Evolutionary conservation across 2,329 filamentous ascomycete genomes (phyloP).

Genomic region (Colletotrichum camelliae): DNA sequence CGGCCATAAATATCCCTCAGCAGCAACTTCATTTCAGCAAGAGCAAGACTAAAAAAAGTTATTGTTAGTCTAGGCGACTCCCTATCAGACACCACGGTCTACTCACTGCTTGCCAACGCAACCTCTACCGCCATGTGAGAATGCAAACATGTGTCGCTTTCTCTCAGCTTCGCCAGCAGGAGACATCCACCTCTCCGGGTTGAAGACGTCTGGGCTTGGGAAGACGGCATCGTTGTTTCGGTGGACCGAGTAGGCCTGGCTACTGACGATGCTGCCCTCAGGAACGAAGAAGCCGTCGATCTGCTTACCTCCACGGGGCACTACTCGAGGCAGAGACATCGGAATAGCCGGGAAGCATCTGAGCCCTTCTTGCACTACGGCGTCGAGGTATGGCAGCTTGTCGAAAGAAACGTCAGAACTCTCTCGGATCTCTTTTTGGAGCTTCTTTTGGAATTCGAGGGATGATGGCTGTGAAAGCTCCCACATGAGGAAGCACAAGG

Average conservation of each 20-base stretch:
- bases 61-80: background rate
- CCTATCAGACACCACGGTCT: constrained; percentile 29
- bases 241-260: constrained; percentile 66
- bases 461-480: constrained; percentile 68
- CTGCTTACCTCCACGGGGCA: constrained; percentile 56
- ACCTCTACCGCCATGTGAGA: constrained; percentile 68
- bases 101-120: constrained; percentile 72
- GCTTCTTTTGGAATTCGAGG: constrained; percentile 50
- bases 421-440: constrained; percentile 56
- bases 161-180: constrained; percentile 75
- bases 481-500: constrained; percentile 73
- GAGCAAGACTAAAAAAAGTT: background rate
- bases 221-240: constrained; percentile 71
- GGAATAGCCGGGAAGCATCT: constrained; percentile 68
- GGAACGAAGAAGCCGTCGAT: constrained; percentile 63
- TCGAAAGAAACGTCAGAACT: constrained; percentile 47
- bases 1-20: background rate
- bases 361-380: constrained; percentile 66
- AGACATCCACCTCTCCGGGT: constrained; percentile 84
- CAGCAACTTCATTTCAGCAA: constrained; percentile 3
- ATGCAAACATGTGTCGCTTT: constrained; percentile 67
- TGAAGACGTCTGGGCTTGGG: constrained; percentile 76
- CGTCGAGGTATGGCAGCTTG: constrained; percentile 64
- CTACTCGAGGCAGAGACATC: constrained; percentile 67
- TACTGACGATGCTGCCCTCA: constrained; percentile 60